Percentiles rank a stretch among this genome's conserved stretches.
phyloP scores from a whole-genome alignment of 106 monocot species.

The Dioscorea alata region DNA sequence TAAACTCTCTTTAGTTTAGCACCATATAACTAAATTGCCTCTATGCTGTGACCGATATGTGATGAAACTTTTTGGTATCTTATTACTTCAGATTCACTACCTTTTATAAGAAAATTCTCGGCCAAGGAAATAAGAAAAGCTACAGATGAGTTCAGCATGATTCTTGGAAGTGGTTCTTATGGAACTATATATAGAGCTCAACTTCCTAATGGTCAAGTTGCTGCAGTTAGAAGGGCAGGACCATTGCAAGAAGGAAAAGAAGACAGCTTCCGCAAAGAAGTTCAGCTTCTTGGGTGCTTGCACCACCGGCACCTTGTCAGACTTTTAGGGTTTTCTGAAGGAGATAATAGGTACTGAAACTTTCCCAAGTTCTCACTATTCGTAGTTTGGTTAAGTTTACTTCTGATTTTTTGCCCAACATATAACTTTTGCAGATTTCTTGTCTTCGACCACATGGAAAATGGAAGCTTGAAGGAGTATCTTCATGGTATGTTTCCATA shows the following conservation, averaged over 20 bases:
- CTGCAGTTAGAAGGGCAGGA: constrained; percentile 36
- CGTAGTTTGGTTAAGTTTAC: no score
- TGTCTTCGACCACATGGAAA: constrained; percentile 78
- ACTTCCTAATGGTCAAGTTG: constrained; percentile 67
- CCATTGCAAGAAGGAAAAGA: constrained; percentile 19
- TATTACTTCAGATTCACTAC: constrained; percentile 28
- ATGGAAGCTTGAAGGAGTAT: constrained; percentile 72
- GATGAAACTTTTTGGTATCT: not conserved
- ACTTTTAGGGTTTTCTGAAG: constrained; percentile 73
- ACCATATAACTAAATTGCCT: no score
- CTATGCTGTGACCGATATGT: no score
- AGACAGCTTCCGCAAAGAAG: constrained; percentile 35
- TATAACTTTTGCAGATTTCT: constrained; percentile 51
- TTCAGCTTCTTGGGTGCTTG: constrained; percentile 49
- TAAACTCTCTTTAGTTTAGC: no score
- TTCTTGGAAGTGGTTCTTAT: constrained; percentile 43
- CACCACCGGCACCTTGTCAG: constrained; percentile 74
- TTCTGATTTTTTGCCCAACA: no score
- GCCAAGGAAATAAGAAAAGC: constrained; percentile 69
- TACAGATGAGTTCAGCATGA: constrained; percentile 62
- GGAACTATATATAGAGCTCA: constrained; percentile 72
- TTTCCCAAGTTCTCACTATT: no score
- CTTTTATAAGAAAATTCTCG: constrained; percentile 50
- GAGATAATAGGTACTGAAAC: constrained; percentile 35
- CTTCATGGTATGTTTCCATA: constrained; percentile 57